phyloP scores from a whole-genome alignment of 1,284 basidiomycete species.

The Moesziomyces parantarcticus region DNA sequence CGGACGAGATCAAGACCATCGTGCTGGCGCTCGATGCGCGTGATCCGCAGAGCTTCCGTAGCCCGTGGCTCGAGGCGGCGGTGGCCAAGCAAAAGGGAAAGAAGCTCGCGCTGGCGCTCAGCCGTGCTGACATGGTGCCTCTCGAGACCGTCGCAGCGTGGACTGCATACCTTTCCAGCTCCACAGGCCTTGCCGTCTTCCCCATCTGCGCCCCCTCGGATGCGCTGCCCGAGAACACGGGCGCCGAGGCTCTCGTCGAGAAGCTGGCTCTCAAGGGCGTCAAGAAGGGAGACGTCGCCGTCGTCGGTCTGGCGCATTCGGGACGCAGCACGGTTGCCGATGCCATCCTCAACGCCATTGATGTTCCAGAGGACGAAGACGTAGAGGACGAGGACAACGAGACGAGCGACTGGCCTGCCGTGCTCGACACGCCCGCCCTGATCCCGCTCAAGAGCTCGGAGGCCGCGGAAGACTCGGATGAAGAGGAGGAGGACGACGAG shows the following conservation, averaged over 20 bases:
- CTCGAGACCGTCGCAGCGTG: conserved; percentile 56
- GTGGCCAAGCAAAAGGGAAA: conserved; percentile 28
- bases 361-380: conserved; percentile 36
- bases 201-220: conserved; percentile 46
- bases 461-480: conserved; percentile 21
- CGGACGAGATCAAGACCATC: conserved; percentile 48
- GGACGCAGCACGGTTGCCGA: conserved; percentile 55
- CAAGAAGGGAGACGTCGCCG: conserved; percentile 42
- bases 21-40: conserved; percentile 58
- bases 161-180: conserved; percentile 39
- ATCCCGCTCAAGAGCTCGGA: conserved; percentile 39
- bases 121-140: conserved; percentile 60
- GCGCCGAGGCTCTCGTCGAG: conserved; percentile 50
- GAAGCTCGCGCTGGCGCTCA: conserved; percentile 45
- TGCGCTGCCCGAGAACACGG: conserved; percentile 27
- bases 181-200: conserved; percentile 43
- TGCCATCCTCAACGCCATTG: conserved; percentile 52
- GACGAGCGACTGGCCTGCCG: conserved; percentile 44
- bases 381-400: conserved; percentile 37
- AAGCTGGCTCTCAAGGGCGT: conserved; percentile 39
- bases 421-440: conserved; percentile 61
- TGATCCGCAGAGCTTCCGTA: conserved; percentile 58
- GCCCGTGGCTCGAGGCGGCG: conserved; percentile 52
- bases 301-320: conserved; percentile 56
- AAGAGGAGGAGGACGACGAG: conserved; percentile 23